A percentile compares a stretch with the other conserved stretches of the same genome.
phyloP scores from a whole-genome alignment of 306 rosid genomes.

The Senna siamea region DNA sequence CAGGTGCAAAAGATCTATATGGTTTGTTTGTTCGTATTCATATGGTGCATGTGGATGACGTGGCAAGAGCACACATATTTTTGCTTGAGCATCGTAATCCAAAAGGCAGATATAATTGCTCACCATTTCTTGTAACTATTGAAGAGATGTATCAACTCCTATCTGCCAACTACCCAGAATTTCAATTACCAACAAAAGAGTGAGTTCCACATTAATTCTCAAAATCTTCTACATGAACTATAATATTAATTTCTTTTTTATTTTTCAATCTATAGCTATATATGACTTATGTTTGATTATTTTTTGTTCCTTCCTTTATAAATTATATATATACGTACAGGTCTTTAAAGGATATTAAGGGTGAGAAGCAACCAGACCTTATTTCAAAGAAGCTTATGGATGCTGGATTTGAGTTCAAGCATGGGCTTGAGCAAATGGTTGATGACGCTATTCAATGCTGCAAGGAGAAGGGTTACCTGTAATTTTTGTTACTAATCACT shows the following conservation, averaged over 20 bases:
- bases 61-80: constrained; percentile 48
- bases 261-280: too few relatives aligned
- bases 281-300: too few relatives aligned
- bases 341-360: constrained; percentile 30
- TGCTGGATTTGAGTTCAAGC: constrained; percentile 48
- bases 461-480: constrained; percentile 51
- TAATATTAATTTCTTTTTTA: not conserved
- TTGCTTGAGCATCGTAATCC: constrained; percentile 44
- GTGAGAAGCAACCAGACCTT: not conserved
- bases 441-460: constrained; percentile 51
- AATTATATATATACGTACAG: constrained; percentile 26
- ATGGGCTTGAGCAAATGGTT: constrained; percentile 45
- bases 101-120: constrained; percentile 54
- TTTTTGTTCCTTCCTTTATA: not conserved
- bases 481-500: not conserved
- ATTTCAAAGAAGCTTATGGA: constrained; percentile 54
- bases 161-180: constrained; percentile 40
- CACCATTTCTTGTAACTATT: constrained; percentile 26
- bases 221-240: too few relatives aligned
- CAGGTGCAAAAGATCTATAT: constrained; percentile 42
- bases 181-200: constrained; percentile 46
- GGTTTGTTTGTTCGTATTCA: not conserved
- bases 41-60: constrained; percentile 56
- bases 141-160: constrained; percentile 34
- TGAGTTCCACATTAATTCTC: constrained; percentile 35